Base-by-base conservation (phyloP, 2,329 filamentous ascomycete species). In the Xylaria sp. region DNA sequence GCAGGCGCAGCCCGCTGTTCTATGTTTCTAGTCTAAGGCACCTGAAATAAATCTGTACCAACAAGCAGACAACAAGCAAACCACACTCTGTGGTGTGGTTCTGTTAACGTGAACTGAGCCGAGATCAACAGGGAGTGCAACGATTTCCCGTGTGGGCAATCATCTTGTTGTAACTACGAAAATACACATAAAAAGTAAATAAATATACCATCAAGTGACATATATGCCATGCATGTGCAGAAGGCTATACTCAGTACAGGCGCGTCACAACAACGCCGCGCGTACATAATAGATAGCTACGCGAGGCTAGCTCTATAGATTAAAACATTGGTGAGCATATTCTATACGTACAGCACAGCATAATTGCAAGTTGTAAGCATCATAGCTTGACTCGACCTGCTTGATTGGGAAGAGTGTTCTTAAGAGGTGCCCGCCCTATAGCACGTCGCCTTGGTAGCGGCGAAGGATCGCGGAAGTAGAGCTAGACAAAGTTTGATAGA, bases 351-450 rank as follows among this genome's bases (percentile, higher is more conserved):
- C 13, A 7, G 51, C 11, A 39, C 22, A 39, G 20, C 27, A 15
- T 22, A 31, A 22, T 29, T 39, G 25, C 7, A 25, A 39, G 9
- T 44, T 33, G 36, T 44, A 33, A 22, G 42, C 29, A 47, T 36
- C 5, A 31, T 47, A 50, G 50, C 50, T 15, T 38, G n/a, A 49
- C n/a, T 57, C n/a, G 45, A 63, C n/a, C 39, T 44, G 38, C 27
- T 54, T 25, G n/a, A 53, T 61, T 27, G 39, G 51, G 33, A 55
- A 55, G 33, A 27, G 33, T 13, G 53, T 45, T 25, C 17, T n/a
- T 11, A 45, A 36, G 31, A 57, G 44, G 33, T 33, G 44, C 51
- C 42, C 33, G 49, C 38, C 15, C 49, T 25, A 63, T 44, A 17
- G 5, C 31, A 36, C 45, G 25, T 45, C n/a, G n/a, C 17, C 5